These are phyloP conservation scores for Clathrospora elynae DNA, from an alignment of 2,329 filamentous ascomycete species.

Conservation along the genomic window DNA sequence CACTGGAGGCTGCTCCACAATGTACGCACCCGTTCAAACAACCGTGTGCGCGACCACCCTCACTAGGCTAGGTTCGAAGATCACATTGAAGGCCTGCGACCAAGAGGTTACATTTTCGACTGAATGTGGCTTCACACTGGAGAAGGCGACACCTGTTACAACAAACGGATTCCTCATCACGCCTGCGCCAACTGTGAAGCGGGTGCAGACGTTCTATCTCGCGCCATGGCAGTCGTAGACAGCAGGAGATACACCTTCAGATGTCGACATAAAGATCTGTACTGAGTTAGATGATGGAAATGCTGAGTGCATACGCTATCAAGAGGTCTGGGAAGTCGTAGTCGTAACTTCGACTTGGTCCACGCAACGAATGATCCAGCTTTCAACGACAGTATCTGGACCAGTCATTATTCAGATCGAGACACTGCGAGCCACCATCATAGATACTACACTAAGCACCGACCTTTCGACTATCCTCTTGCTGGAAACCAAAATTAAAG, in stretches of 20 bases:
- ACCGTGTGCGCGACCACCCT: slow-evolving; percentile 54
- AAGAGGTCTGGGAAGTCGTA: slow-evolving; percentile 51
- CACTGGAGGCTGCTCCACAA: slow-evolving; percentile 47
- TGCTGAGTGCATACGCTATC: slow-evolving; percentile 49
- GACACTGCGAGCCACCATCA: slow-evolving; percentile 50
- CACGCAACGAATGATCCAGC: slow-evolving; percentile 43
- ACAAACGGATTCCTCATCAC: slow-evolving; percentile 39
- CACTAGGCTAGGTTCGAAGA: slow-evolving; percentile 48
- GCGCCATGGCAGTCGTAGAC: slow-evolving; percentile 53
- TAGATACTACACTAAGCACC: slow-evolving; percentile 47
- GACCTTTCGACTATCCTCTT: slow-evolving; percentile 48
- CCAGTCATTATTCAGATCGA: slow-evolving; percentile 47
- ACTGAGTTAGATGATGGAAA: slow-evolving; percentile 43
- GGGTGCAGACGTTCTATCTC: slow-evolving; percentile 52
- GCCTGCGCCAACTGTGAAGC: slow-evolving; percentile 46
- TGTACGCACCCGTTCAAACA: slow-evolving; percentile 49
- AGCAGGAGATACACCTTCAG: slow-evolving; percentile 44
- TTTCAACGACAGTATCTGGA: slow-evolving; percentile 48
- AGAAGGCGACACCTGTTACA: slow-evolving; percentile 36
- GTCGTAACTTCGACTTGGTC: slow-evolving; percentile 48
- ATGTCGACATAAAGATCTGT: slow-evolving; percentile 53
- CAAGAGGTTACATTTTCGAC: slow-evolving; percentile 56
- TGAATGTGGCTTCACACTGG: slow-evolving; percentile 51
- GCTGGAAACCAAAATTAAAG: slow-evolving; percentile 45
- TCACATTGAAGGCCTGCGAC: slow-evolving; percentile 50